Evolutionary conservation across 371 early-diverging fungal genomes (phyloP).

Genomic region (Syncephalastrum racemosum): DNA sequence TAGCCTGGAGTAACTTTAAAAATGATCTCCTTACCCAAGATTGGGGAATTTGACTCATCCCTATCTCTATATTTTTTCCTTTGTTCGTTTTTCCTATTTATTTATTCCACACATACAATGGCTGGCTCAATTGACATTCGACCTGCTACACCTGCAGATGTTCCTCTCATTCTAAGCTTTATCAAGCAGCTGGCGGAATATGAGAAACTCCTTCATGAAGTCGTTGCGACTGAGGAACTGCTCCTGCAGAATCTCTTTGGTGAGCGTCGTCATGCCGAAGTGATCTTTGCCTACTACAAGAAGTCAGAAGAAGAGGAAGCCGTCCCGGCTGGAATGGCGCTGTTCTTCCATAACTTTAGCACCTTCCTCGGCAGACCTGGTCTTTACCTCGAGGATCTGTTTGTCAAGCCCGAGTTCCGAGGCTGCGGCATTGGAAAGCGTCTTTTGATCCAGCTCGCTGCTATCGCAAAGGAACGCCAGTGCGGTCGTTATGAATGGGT

Average conservation of each 20-base stretch:
- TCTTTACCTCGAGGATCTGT: conserved; percentile 83
- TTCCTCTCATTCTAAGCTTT: conserved; percentile 64
- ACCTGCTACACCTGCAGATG: conserved; percentile 62
- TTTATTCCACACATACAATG: conserved; percentile 3
- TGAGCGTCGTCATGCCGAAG: conserved; percentile 64
- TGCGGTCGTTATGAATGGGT: conserved; percentile 83
- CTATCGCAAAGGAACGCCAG: conserved; percentile 59
- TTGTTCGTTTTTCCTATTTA: neutral
- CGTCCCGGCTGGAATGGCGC: conserved; percentile 72
- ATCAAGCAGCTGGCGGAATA: conserved; percentile 76
- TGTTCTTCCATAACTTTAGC: conserved; percentile 84
- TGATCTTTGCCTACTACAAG: conserved; percentile 57
- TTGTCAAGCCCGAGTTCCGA: conserved; percentile 67
- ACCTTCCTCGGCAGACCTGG: conserved; percentile 77
- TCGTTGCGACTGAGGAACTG: conserved; percentile 69
- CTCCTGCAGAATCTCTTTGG: conserved; percentile 66
- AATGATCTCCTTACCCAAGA: too few relatives aligned
- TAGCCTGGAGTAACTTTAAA: neutral
- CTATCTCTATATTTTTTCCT: neutral
- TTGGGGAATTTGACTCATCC: too few relatives aligned
- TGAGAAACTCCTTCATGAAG: conserved; percentile 73
- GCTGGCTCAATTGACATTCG: conserved; percentile 37
- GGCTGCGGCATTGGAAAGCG: conserved; percentile 71
- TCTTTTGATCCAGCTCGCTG: conserved; percentile 69
- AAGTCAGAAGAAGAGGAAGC: conserved; percentile 26